These are phyloP conservation scores for Anacardium occidentale DNA, from an alignment of 345 rosid species.

Conservation along the genomic window DNA sequence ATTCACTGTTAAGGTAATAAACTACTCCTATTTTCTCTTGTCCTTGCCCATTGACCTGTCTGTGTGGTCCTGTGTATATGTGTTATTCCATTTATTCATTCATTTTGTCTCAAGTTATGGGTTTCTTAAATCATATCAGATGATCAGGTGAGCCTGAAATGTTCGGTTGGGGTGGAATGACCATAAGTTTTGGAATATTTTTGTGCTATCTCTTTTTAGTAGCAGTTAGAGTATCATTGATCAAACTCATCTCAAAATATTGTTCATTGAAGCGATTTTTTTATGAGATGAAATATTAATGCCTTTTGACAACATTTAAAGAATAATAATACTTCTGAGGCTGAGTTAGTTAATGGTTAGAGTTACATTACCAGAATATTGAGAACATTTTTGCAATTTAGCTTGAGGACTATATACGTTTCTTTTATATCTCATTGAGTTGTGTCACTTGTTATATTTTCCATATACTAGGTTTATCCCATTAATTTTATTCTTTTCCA, in stretches of 20 bases:
- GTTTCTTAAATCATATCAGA: background rate
- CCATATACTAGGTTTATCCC: background rate
- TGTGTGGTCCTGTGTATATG: background rate
- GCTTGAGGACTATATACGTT: background rate
- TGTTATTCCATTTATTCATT: background rate
- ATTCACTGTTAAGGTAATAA: background rate
- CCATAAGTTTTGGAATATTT: background rate
- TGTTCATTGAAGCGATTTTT: no score
- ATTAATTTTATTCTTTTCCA: background rate
- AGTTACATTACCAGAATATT: background rate
- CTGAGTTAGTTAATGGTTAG: background rate
- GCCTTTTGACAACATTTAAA: background rate
- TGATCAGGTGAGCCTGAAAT: conserved; percentile 4
- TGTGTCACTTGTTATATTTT: background rate
- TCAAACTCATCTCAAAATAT: background rate
- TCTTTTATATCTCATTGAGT: background rate
- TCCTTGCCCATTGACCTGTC: background rate
- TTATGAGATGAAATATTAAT: background rate
- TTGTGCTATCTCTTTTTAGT: background rate
- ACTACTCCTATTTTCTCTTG: background rate
- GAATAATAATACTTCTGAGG: background rate
- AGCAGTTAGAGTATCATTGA: background rate
- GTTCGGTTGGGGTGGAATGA: conserved; percentile 5
- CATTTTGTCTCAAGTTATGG: background rate
- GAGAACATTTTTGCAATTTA: background rate